phyloP scores from a whole-genome alignment of 129 eudicot genomes.

The Saposhnikovia divaricata region DNA sequence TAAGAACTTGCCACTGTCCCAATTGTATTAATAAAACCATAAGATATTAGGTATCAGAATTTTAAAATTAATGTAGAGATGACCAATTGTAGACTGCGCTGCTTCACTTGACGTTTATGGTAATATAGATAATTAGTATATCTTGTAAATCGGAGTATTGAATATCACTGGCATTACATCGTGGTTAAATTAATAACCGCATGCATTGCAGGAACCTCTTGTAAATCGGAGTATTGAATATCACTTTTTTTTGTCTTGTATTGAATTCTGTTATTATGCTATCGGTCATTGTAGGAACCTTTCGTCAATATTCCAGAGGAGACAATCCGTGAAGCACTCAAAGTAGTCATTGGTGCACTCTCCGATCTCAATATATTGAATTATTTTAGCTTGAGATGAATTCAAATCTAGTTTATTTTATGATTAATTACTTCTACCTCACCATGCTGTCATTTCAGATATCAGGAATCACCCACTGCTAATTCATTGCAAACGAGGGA shows the following conservation, averaged over 20 bases:
- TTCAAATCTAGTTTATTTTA: not conserved
- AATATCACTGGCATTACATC: not conserved
- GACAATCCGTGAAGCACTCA: constrained; percentile 76
- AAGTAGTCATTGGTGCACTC: constrained; percentile 55
- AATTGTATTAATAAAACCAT: not conserved
- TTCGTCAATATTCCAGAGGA: constrained; percentile 84
- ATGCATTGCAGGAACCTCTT: no score
- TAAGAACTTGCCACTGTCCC: not conserved
- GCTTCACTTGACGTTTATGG: not conserved
- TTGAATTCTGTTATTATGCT: not conserved
- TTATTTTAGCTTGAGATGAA: constrained; percentile 6
- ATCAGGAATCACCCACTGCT: constrained; percentile 72
- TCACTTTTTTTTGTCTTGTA: not conserved
- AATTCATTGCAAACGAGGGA: constrained; percentile 94
- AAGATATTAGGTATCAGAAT: not conserved
- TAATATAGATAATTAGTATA: not conserved
- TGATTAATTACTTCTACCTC: constrained; percentile 12
- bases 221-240: no score
- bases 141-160: not conserved
- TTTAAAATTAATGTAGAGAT: not conserved
- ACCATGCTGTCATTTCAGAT: constrained; percentile 36
- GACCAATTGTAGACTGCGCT: not conserved
- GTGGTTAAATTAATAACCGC: not conserved
- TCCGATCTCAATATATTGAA: not conserved
- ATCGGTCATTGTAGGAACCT: constrained; percentile 42